Conservation (phyloP, 352 stramenopile species). For the Pythium apleroticum region DNA sequence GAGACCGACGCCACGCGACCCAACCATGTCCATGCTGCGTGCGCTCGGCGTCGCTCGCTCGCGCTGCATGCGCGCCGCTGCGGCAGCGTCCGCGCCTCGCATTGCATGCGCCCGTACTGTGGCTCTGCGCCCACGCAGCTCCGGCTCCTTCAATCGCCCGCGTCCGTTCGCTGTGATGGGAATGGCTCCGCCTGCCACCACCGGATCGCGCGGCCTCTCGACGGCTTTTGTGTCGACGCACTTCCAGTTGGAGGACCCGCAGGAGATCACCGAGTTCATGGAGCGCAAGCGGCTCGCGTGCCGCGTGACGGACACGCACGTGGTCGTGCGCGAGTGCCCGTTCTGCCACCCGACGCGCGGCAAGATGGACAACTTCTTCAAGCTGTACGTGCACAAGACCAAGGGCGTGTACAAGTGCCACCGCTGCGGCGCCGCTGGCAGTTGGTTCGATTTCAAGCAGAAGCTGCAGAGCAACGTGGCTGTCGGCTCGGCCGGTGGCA, state of each 20-base stretch:
- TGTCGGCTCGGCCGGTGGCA: constrained; percentile 39
- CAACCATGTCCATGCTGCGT: constrained; percentile 16
- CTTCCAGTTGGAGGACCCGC: constrained; percentile 66
- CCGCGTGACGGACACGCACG: constrained; percentile 77
- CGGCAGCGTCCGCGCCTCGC: neutral
- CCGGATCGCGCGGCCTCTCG: neutral
- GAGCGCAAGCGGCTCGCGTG: constrained; percentile 65
- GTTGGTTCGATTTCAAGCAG: constrained; percentile 90
- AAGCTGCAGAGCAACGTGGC: constrained; percentile 66
- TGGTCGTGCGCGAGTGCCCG: constrained; percentile 81
- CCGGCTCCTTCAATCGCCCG: constrained; percentile 5
- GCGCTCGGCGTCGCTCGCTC: constrained; percentile 24
- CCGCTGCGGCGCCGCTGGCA: constrained; percentile 80
- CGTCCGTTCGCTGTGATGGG: constrained; percentile 7
- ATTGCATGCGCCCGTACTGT: neutral
- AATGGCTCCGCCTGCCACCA: neutral
- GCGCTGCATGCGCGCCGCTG: constrained; percentile 18
- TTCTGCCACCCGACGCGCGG: constrained; percentile 85
- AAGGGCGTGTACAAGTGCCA: constrained; percentile 91
- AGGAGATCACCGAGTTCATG: constrained; percentile 68
- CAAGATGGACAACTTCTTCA: constrained; percentile 88
- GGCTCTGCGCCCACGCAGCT: constrained; percentile 7
- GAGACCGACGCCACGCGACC: constrained; percentile 4
- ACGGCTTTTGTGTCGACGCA: constrained; percentile 77
- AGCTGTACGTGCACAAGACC: constrained; percentile 89